Evolutionary conservation across 1,284 basidiomycete genomes (phyloP).

Genomic region (Fomes fomentarius): DNA sequence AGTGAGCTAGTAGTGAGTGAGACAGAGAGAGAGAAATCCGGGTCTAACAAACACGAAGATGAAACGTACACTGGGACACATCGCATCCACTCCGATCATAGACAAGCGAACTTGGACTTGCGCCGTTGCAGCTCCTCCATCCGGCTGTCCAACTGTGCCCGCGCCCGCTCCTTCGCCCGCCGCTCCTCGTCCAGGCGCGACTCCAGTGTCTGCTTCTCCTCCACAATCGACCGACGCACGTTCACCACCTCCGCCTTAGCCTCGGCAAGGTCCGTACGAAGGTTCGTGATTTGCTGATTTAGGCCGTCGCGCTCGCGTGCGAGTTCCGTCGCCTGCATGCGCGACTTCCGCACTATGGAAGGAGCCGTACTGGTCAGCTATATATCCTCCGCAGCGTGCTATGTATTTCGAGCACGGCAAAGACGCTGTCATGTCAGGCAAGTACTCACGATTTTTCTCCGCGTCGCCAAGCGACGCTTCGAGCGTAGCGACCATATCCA

Average conservation of each 20-base stretch:
- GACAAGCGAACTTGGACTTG: conserved; percentile 85
- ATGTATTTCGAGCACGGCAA: too few relatives aligned
- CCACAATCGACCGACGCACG: conserved; percentile 77
- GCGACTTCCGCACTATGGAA: conserved; percentile 79
- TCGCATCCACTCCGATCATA: conserved; percentile 33
- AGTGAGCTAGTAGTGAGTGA: background rate
- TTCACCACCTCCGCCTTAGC: conserved; percentile 77
- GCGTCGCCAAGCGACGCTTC: conserved; percentile 86
- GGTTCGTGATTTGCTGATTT: conserved; percentile 60
- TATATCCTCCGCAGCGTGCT: conserved; percentile 7
- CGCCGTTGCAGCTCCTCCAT: conserved; percentile 83
- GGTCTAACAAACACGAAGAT: background rate
- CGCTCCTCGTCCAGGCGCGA: conserved; percentile 82
- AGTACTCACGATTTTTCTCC: conserved; percentile 82
- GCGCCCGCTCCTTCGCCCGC: conserved; percentile 78
- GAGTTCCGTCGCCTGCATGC: conserved; percentile 87
- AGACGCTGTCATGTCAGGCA: too few relatives aligned
- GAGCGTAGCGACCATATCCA: conserved; percentile 84
- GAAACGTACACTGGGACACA: conserved; percentile 1
- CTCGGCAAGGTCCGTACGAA: conserved; percentile 73
- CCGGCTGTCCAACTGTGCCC: conserved; percentile 80
- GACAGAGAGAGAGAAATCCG: background rate
- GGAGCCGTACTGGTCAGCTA: conserved; percentile 23
- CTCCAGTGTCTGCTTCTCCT: conserved; percentile 85
- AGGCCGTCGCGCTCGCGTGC: conserved; percentile 82